A percentile compares a stretch with the other conserved stretches of the same genome.
Conservation (phyloP, 1,139 yeast genomes). For the Lodderomyces elongisporus region DNA sequence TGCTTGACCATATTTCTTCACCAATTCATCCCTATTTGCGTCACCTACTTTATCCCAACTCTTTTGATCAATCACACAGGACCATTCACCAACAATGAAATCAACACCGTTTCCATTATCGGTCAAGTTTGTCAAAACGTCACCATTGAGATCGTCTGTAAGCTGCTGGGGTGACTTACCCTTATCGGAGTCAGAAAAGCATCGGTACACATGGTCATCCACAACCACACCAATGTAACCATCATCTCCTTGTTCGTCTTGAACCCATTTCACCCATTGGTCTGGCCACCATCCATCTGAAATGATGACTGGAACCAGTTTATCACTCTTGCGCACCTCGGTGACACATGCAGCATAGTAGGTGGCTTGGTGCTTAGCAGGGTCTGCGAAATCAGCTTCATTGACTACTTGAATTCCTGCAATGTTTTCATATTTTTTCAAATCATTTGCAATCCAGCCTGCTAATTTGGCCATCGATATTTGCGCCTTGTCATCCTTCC, state of each 20-base stretch:
- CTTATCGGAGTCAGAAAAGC: slow-evolving; percentile 75
- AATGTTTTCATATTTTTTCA: slow-evolving; percentile 56
- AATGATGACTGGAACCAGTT: slow-evolving; percentile 63
- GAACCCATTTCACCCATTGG: slow-evolving; percentile 71
- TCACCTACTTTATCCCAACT: slow-evolving; percentile 65
- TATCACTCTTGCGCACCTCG: slow-evolving; percentile 54
- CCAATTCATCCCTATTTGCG: slow-evolving; percentile 28
- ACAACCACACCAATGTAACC: slow-evolving; percentile 57
- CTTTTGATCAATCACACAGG: slow-evolving; percentile 75
- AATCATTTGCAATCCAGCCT: slow-evolving; percentile 59
- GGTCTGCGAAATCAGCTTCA: slow-evolving; percentile 64
- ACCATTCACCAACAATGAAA: slow-evolving; percentile 81
- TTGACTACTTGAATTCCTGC: slow-evolving; percentile 82
- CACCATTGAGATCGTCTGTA: slow-evolving; percentile 49
- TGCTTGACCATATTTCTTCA: slow-evolving; percentile 34
- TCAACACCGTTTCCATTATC: slow-evolving; percentile 54
- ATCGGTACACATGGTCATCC: slow-evolving; percentile 83
- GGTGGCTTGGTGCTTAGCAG: slow-evolving; percentile 44
- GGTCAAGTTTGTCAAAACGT: slow-evolving; percentile 48
- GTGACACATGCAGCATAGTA: slow-evolving; percentile 69
- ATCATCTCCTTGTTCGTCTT: slow-evolving; percentile 33
- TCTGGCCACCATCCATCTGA: slow-evolving; percentile 95
- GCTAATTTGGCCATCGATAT: slow-evolving; percentile 47
- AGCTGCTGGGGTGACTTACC: slow-evolving; percentile 60
- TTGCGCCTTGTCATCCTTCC: slow-evolving; percentile 46